Evolutionary conservation across 2,329 filamentous ascomycete species (phyloP).

Genomic region (Trichoderma polysporum): DNA sequence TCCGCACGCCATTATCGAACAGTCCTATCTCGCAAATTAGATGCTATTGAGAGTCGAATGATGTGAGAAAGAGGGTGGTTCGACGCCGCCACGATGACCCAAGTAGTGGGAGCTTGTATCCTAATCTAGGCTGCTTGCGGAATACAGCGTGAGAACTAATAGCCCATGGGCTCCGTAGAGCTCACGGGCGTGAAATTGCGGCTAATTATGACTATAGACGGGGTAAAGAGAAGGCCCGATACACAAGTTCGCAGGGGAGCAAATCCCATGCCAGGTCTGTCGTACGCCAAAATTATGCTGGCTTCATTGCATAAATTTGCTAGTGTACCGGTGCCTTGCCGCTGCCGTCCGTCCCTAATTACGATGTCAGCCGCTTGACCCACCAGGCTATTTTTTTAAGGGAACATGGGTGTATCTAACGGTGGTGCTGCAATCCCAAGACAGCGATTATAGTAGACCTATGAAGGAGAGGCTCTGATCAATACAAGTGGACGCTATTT

Average conservation of each 20-base stretch:
- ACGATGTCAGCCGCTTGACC: neutral
- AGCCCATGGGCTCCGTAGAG: neutral
- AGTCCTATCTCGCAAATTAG: neutral
- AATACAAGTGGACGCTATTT: neutral
- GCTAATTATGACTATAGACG: neutral
- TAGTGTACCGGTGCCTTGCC: neutral
- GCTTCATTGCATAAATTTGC: neutral
- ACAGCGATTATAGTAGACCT: too few relatives aligned
- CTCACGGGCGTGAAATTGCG: neutral
- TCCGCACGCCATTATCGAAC: neutral
- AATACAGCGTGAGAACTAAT: neutral
- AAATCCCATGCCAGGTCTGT: neutral
- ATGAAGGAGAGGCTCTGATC: too few relatives aligned
- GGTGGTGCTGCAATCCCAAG: too few relatives aligned
- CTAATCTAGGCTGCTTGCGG: neutral
- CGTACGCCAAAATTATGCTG: neutral
- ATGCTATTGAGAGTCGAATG: neutral
- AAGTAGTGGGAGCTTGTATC: neutral
- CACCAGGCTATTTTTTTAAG: neutral
- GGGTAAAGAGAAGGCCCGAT: neutral
- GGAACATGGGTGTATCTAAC: too few relatives aligned
- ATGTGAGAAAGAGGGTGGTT: neutral
- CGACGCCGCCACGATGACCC: neutral
- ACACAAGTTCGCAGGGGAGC: neutral
- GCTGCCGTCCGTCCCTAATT: too few relatives aligned